Evolutionary conservation across 768 basidiomycete species (phyloP), one percentile per base, ranked within the genome.

Genomic region (Suillus sp.): DNA sequence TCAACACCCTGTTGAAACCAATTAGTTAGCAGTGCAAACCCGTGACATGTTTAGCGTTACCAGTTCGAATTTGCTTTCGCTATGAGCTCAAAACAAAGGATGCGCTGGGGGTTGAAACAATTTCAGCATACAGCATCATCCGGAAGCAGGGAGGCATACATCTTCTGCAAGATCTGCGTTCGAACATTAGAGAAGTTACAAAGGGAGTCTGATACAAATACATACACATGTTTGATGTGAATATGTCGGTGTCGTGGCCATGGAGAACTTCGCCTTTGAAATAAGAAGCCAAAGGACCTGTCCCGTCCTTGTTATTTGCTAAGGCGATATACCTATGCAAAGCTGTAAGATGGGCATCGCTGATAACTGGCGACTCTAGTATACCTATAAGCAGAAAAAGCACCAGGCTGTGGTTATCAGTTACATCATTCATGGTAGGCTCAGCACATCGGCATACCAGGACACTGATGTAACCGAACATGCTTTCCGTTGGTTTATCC

Each of bases 381-480:
- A 10, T 65, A 85, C 81, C 88, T 81, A 74, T 95, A 96, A 0
- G 95, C 95, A 20, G 94, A 97, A 78, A 96, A 96, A 37, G 95
- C 95, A 30, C 93, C 93, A n/a, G 93, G 94, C 86, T 91, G 30
- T 61, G 16, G 18, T 20, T 27, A 27, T 57, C 20, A 55, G 22
- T n/a, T 32, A 62, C 8, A 64, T 72, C 32, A 72, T 61, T 64
- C 16, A 9, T 32, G 30, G 48, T 25, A 62, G 59, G 40, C 14
- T 25, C 60, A 32, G 16, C 61, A 20, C 61, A 30, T 4, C 38
- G 56, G 67, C 82, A 63, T 65, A 92, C 91, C 79, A 98, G 72
- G 38, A 99, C 96, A 50, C 93, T 93, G 73, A 99, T 97, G 72
- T 97, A 96, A n/a, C 95, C 95, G 72, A 96, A 95, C 74, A 94